Evolutionary conservation across 1,284 basidiomycete species (phyloP).

Genomic region (Trametes pubescens): DNA sequence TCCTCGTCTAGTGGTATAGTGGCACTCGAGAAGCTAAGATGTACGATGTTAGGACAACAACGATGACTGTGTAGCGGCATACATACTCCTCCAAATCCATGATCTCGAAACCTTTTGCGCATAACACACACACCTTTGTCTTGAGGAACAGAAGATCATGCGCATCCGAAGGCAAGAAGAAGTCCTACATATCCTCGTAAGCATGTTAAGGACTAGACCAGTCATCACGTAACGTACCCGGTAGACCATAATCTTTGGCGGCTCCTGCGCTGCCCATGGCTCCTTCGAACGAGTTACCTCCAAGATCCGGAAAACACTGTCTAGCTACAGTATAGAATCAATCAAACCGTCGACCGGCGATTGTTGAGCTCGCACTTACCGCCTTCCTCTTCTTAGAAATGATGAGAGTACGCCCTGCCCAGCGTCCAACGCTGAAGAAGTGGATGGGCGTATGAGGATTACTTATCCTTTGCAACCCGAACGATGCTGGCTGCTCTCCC

Average conservation of each 20-base stretch:
- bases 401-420: conserved; percentile 85
- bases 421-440: conserved; percentile 92
- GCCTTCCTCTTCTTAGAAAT: conserved; percentile 96
- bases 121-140: conserved; percentile 89
- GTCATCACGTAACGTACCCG: background rate
- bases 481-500: background rate
- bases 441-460: conserved; percentile 84
- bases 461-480: conserved; percentile 82
- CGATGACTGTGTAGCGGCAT: background rate
- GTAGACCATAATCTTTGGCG: background rate
- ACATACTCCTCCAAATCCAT: conserved; percentile 91
- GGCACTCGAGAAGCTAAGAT: conserved; percentile 81
- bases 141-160: conserved; percentile 91
- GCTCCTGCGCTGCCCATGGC: background rate
- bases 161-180: conserved; percentile 91
- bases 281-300: conserved; percentile 64
- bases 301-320: conserved; percentile 92
- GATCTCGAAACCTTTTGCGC: conserved; percentile 93
- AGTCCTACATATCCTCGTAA: conserved; percentile 60
- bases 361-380: conserved; percentile 51
- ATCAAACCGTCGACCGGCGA: background rate
- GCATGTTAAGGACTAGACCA: too few relatives aligned
- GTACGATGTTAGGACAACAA: background rate
- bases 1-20: conserved; percentile 87
- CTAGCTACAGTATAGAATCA: conserved; percentile 54